Evolutionary conservation across 495 filamentous ascomycete species (phyloP), one percentile per base, ranked within the genome.

Genomic region (Talaromyces thailandensis): DNA sequence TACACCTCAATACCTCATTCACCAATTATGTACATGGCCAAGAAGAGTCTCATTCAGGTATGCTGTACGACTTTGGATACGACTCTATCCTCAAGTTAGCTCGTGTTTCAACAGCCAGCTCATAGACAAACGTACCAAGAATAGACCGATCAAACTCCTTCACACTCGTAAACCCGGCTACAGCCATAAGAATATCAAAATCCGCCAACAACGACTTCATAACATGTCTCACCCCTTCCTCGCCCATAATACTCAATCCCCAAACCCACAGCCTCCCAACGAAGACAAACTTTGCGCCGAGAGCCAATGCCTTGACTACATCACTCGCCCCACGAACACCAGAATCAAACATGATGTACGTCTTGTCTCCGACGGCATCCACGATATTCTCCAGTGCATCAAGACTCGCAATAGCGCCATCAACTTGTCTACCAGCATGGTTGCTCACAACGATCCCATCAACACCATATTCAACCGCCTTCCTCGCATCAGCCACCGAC

Each of bases 241-340:
- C 83, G 16, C 85, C 86, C 65, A 78, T 79, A 45, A 85, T 82
- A 50, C 78, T 75, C 28, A 89, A 64, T 1, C 79, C 86, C 77
- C 82, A 89, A 37, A 89, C 75, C 81, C 81, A 86, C 5, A 86
- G 70, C 6, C 86, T 71, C 11, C 90, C 91, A 62, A 96, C 91
- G 23, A 93, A 86, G 0, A 96, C 92, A 18, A 88, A 92, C 70
- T 85, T 89, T 6, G 92, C 92, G 43, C 92, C 92, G 3, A 97
- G 78, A 64, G 90, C 93, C 37, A 96, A 76, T 58, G 92, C 92
- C 74, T 96, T 97, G 76, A 96, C 82, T 66, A 88, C 73, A 69
- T 89, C 86, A 4, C 77, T 76, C 0, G 78, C 86, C 29, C 79
- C 79, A 1, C 86, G 79, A 25, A 89, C 71, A 1, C 87, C 86